Conservation (phyloP, 106 monocot species). For the Allium fistulosum region DNA sequence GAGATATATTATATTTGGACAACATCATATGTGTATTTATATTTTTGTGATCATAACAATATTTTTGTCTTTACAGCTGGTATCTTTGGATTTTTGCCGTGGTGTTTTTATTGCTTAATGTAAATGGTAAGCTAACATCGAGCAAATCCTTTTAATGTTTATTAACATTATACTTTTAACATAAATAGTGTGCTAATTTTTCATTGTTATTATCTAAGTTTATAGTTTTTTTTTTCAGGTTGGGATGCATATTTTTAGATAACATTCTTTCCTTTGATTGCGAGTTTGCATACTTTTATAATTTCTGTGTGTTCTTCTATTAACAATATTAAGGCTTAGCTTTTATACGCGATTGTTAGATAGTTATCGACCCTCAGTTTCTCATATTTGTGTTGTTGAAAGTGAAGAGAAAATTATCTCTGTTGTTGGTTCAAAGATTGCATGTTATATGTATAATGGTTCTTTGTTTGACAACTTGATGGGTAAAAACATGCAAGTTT, state of each 20-base stretch:
- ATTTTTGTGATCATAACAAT: neutral
- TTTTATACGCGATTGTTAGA: neutral
- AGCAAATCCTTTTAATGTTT: neutral
- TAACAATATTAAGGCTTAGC: neutral
- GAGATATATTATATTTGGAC: neutral
- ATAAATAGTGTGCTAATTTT: neutral
- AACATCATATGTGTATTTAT: neutral
- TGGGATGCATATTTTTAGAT: constrained; percentile 53
- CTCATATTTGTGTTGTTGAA: neutral
- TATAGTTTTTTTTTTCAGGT: constrained; percentile 14
- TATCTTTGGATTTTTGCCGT: constrained; percentile 83
- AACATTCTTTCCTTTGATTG: constrained; percentile 38
- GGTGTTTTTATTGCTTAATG: constrained; percentile 66
- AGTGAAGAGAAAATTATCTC: too few relatives aligned
- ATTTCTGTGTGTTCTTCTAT: neutral
- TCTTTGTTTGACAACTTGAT: too few relatives aligned
- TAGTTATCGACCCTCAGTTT: too few relatives aligned
- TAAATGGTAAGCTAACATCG: constrained; percentile 42
- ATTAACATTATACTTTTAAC: neutral
- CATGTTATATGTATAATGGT: too few relatives aligned
- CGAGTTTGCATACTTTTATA: constrained; percentile 13
- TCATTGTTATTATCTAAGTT: neutral
- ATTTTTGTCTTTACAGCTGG: constrained; percentile 45
- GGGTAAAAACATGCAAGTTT: too few relatives aligned
- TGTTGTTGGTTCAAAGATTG: too few relatives aligned